Evolutionary conservation across 805 yeast genomes (phyloP).

Genomic region (Ogataea neopini): DNA sequence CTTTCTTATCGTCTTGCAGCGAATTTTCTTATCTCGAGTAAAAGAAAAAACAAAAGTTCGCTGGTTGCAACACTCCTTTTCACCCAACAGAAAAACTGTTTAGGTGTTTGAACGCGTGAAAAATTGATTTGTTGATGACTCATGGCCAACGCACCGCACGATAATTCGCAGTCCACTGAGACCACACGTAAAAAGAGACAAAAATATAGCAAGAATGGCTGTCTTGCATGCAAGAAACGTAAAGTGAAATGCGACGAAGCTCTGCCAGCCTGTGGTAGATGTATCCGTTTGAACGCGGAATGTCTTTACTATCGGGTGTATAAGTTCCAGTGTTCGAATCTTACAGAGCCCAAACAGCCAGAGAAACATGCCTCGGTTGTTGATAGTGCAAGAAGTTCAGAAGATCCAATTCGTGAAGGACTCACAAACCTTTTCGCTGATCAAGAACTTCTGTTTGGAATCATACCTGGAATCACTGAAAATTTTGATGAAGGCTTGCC

Average conservation of each 20-base stretch:
- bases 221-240: conserved; percentile 42
- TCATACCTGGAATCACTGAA: conserved; percentile 18
- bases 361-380: no score
- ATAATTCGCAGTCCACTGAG: background rate
- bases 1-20: conserved; percentile 3
- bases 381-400: no score
- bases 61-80: background rate
- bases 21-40: background rate
- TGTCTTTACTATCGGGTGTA: conserved; percentile 37
- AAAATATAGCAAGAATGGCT: conserved; percentile 42
- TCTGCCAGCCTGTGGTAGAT: conserved; percentile 39
- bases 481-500: conserved; percentile 8
- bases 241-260: conserved; percentile 40
- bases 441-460: conserved; percentile 28
- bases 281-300: conserved; percentile 34
- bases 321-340: conserved; percentile 27
- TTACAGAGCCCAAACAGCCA: background rate
- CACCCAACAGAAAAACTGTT: no score
- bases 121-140: no score
- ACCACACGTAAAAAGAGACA: conserved; percentile 30
- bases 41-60: conserved; percentile 1
- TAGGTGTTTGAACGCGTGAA: no score
- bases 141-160: no score
- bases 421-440: conserved; percentile 21
- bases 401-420: conserved; percentile 11